A percentile compares a stretch with the other conserved stretches of the same genome.
Evolutionary conservation across 495 filamentous ascomycete species (phyloP).

Genomic region (Cetradonia linearis): DNA sequence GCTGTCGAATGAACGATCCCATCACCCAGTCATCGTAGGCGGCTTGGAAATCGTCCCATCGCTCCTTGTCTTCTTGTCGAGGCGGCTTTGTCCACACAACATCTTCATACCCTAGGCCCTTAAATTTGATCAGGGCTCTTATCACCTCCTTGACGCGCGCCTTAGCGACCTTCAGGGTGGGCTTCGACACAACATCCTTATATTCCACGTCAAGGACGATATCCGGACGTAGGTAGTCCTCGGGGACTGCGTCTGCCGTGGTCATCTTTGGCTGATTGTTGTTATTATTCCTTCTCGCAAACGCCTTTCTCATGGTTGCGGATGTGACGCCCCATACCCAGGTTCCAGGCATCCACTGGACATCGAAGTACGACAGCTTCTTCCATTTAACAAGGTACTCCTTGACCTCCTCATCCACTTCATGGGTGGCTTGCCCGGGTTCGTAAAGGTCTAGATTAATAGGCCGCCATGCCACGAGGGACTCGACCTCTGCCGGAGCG

Average conservation of each 20-base stretch:
- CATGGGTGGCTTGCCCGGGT: slow-evolving; percentile 39
- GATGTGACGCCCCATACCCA: slow-evolving; percentile 78
- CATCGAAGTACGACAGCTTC: slow-evolving; percentile 63
- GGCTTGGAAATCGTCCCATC: slow-evolving; percentile 69
- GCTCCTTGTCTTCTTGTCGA: slow-evolving; percentile 47
- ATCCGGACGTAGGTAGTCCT: slow-evolving; percentile 75
- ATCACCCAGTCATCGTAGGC: slow-evolving; percentile 80
- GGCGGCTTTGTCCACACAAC: slow-evolving; percentile 83
- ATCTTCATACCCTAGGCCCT: slow-evolving; percentile 91
- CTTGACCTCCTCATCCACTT: slow-evolving; percentile 57
- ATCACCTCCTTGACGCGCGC: slow-evolving; percentile 56
- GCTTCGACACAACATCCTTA: slow-evolving; percentile 38
- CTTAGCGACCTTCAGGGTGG: slow-evolving; percentile 50
- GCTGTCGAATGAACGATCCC: slow-evolving; percentile 57
- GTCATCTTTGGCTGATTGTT: slow-evolving; percentile 56
- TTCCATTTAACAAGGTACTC: slow-evolving; percentile 92
- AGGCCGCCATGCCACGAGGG: slow-evolving; percentile 81
- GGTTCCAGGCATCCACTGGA: slow-evolving; percentile 72
- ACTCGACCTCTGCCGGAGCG: slow-evolving; percentile 50
- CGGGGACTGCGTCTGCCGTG: slow-evolving; percentile 68
- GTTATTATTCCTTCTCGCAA: slow-evolving; percentile 55
- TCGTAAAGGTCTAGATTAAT: slow-evolving; percentile 39
- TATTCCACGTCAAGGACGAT: slow-evolving; percentile 76
- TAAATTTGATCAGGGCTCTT: slow-evolving; percentile 75
- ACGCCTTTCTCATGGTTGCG: slow-evolving; percentile 56